Conservation (phyloP, 768 basidiomycete genomes). For the Termitomyces sp. region DNA sequence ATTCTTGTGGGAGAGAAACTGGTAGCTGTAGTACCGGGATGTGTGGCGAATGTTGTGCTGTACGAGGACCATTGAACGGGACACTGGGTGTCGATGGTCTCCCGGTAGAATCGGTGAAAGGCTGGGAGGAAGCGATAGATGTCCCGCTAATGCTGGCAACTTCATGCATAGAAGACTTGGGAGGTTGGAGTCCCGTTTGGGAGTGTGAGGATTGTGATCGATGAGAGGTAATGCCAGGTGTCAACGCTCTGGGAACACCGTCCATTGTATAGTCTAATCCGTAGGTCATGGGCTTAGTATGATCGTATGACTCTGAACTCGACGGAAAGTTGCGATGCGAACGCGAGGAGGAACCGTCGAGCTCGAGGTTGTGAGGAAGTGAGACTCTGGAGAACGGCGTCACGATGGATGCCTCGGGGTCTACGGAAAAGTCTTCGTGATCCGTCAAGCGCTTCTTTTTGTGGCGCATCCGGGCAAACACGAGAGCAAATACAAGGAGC, state of each 20-base stretch:
- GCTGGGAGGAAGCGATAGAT: background rate
- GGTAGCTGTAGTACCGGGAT: background rate
- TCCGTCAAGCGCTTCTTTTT: background rate
- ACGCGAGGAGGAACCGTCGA: background rate
- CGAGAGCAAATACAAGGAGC: background rate
- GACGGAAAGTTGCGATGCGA: background rate
- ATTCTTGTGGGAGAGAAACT: background rate
- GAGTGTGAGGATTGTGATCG: background rate
- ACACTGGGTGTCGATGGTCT: background rate
- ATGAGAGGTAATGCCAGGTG: background rate
- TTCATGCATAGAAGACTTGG: background rate
- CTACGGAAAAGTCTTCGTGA: background rate
- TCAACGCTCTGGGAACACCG: background rate
- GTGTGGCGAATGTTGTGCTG: background rate
- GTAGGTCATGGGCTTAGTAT: background rate
- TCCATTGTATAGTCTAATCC: background rate
- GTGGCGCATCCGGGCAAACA: background rate
- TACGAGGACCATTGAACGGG: background rate
- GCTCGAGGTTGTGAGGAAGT: background rate
- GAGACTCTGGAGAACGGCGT: background rate
- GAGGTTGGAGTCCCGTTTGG: background rate
- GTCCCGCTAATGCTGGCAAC: background rate
- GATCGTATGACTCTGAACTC: background rate
- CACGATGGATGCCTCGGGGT: background rate
- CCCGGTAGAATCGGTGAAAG: too few relatives aligned